phyloP scores from a whole-genome alignment of 2,329 filamentous ascomycete genomes.

The Orbilia quercus region DNA sequence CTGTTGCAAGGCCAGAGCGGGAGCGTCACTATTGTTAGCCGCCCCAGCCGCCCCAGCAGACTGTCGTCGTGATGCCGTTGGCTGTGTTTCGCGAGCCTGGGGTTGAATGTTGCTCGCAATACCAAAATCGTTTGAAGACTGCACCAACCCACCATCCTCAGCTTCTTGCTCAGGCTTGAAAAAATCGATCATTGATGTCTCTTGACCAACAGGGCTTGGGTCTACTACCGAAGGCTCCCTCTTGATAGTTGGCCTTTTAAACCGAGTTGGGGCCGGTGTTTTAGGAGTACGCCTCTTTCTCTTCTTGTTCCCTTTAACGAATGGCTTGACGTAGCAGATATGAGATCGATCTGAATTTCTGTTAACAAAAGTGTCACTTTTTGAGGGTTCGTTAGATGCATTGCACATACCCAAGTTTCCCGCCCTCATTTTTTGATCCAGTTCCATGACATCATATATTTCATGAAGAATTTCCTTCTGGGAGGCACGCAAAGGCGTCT shows the following conservation, averaged over 20 bases:
- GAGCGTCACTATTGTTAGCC: constrained; percentile 8
- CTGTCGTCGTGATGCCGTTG: constrained; percentile 15
- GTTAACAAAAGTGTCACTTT: not conserved
- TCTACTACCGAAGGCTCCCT: constrained; percentile 1
- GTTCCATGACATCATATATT: constrained; percentile 42
- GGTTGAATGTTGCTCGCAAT: constrained; percentile 1
- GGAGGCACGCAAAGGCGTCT: constrained; percentile 24
- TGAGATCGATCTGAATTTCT: constrained; percentile 1
- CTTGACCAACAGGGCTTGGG: not conserved
- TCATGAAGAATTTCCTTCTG: constrained; percentile 51
- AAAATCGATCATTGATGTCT: constrained; percentile 4
- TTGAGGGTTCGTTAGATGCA: not conserved
- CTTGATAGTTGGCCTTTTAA: constrained; percentile 2
- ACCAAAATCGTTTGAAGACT: not conserved
- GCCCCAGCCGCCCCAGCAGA: constrained; percentile 29
- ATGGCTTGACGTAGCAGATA: constrained; percentile 28
- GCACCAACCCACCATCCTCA: constrained; percentile 11
- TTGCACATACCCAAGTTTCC: constrained; percentile 29
- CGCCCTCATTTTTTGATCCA: constrained; percentile 29
- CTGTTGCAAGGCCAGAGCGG: constrained; percentile 9
- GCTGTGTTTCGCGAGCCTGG: constrained; percentile 11
- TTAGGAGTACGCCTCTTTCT: constrained; percentile 27
- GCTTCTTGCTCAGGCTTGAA: constrained; percentile 28
- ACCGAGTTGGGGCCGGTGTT: not conserved
- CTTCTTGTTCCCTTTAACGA: constrained; percentile 35